These are phyloP conservation scores for Fraxinus angustifolia DNA, from an alignment of 305 asterid genomes.

Conservation along the genomic window DNA sequence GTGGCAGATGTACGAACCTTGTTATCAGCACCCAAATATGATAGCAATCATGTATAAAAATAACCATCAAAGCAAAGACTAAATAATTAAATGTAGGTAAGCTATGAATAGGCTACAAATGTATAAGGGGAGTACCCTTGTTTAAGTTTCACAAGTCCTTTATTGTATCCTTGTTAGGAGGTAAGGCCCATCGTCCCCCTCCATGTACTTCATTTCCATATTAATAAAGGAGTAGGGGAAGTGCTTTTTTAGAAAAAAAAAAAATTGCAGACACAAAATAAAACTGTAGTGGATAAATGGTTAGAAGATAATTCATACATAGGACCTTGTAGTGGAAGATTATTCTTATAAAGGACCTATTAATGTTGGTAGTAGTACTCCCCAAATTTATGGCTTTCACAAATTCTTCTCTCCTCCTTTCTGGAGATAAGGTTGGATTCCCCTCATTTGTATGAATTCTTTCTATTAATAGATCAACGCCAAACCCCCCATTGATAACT, in stretches of 20 bases:
- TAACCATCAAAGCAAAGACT: neutral
- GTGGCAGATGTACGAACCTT: neutral
- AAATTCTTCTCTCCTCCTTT: neutral
- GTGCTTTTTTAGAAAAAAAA: neutral
- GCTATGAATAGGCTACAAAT: no score
- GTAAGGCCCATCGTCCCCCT: neutral
- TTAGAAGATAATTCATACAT: neutral
- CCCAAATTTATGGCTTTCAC: neutral
- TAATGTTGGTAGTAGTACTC: neutral
- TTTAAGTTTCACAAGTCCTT: neutral
- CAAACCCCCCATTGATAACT: neutral
- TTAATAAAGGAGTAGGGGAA: neutral
- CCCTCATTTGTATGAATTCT: neutral
- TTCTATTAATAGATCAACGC: neutral
- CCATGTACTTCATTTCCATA: neutral
- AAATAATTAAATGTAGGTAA: no score
- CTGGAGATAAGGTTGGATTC: neutral
- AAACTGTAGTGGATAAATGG: neutral
- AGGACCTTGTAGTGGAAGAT: no score
- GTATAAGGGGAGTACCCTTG: no score
- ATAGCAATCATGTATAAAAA: neutral
- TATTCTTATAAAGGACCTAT: neutral
- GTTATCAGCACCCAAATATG: neutral
- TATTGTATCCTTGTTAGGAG: neutral
- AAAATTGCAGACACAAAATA: neutral